phyloP scores from a whole-genome alignment of 2,329 filamentous ascomycete genomes.

The Epichloe typhina region DNA sequence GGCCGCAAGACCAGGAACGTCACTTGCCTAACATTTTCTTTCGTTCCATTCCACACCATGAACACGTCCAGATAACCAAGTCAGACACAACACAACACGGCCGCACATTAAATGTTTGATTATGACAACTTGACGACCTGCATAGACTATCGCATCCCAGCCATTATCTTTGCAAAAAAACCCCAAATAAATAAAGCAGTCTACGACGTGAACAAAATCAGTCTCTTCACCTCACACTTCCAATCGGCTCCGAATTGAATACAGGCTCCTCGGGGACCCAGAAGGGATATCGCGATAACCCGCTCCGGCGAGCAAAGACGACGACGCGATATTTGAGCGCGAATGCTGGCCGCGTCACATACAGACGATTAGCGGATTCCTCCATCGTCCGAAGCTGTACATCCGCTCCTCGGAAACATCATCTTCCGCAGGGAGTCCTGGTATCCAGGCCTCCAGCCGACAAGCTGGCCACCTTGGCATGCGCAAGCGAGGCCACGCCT shows the following conservation, averaged over 20 bases:
- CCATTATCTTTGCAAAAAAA: neutral
- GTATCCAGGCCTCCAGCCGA: neutral
- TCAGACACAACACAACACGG: neutral
- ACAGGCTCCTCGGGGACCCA: too few relatives aligned
- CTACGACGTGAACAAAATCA: neutral
- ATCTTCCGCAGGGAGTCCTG: neutral
- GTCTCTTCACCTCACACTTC: too few relatives aligned
- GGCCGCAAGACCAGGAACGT: neutral
- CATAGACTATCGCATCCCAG: neutral
- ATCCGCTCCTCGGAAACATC: neutral
- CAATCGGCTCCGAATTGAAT: too few relatives aligned
- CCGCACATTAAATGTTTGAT: neutral
- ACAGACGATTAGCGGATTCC: neutral
- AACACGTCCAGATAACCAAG: neutral
- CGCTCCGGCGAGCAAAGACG: too few relatives aligned
- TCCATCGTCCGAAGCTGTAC: too few relatives aligned
- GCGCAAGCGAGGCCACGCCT: conserved; percentile 1
- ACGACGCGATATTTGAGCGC: too few relatives aligned
- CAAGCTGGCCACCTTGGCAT: conserved; percentile 6
- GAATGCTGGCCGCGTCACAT: neutral
- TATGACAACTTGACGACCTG: neutral
- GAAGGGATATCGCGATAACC: too few relatives aligned
- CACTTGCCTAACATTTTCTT: neutral
- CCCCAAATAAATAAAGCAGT: neutral
- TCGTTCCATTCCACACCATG: neutral